Conservation (phyloP, 73 alveolate genomes). For the Paramecium sonneborni region DNA sequence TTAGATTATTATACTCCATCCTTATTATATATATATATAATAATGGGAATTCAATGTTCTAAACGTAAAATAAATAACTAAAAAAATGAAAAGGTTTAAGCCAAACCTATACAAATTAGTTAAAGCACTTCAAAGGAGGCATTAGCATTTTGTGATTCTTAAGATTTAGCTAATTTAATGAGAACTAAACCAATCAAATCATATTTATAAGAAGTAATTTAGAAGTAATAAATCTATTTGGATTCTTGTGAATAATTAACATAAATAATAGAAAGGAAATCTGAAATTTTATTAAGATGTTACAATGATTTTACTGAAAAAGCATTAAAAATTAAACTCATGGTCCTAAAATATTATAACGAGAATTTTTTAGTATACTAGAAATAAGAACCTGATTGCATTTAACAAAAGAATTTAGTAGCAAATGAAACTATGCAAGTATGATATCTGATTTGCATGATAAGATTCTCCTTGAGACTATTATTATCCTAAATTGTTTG, state of each 20-base stretch:
- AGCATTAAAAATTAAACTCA: neutral
- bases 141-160: neutral
- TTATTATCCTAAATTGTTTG: conserved; percentile 1
- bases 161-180: neutral
- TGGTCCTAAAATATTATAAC: neutral
- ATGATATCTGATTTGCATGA: neutral
- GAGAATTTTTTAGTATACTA: neutral
- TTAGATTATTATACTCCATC: too few species aligned
- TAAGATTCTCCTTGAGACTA: neutral
- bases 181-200: neutral
- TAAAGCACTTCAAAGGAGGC: neutral
- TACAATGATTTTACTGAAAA: neutral
- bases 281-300: neutral
- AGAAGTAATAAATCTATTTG: neutral
- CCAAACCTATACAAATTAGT: neutral
- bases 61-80: neutral
- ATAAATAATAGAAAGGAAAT: neutral
- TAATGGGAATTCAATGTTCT: neutral
- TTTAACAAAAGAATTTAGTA: neutral
- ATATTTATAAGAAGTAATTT: neutral
- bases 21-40: too few species aligned
- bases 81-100: neutral
- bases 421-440: neutral
- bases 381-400: neutral
- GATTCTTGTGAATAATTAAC: neutral